Base-by-base conservation (phyloP, 805 yeast species). In the Lachancea sp. region DNA sequence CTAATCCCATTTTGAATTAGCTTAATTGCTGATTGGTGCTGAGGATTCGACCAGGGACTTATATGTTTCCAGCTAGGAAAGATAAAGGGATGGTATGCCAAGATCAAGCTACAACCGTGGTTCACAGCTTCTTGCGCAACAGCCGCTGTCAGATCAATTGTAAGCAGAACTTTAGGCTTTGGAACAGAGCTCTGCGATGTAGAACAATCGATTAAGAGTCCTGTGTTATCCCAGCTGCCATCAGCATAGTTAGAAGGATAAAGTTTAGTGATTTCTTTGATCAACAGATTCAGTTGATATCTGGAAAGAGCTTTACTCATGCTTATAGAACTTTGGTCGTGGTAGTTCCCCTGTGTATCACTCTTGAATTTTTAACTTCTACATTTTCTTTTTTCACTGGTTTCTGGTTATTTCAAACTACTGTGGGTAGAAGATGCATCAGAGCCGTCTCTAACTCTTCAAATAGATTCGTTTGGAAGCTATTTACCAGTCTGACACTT, bases 51-150 rank as follows among this genome's bases (percentile, higher is more conserved):
- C 2, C 61, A 54, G n/a, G 70, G 64, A 2, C 79, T 72, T 43
- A 92, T 73, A 9, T 77, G 65, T 60, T 89, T 92, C 62, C 92
- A 74, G 1, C 95, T 95, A 18, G 83, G 69, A 71, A 92, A 92
- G 30, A 92, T 86, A 58, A 92, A 89, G 1, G 99, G 99, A 59
- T 92, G 90, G 60, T 92, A 92, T 0, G 97, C 94, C 50, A 92
- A 61, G 5, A 92, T 69, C 34, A 89, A 51, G 42, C 75, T 73
- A 30, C 77, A 60, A 1, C 74, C 63, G 1, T 66, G 52, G 1
- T 54, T 56, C 17, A 92, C 64, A 1, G 97, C 97, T 60, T 92
- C 98, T 4, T 81, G 80, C 4, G 83, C 89, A 0, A 92, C 98
- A 0, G 77, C 54, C 34, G 76, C 75, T 0, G 97, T 92, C 45